These are phyloP conservation scores for Chenopodium formosanum DNA, from an alignment of 148 eudicot species.

Conservation along the genomic window DNA sequence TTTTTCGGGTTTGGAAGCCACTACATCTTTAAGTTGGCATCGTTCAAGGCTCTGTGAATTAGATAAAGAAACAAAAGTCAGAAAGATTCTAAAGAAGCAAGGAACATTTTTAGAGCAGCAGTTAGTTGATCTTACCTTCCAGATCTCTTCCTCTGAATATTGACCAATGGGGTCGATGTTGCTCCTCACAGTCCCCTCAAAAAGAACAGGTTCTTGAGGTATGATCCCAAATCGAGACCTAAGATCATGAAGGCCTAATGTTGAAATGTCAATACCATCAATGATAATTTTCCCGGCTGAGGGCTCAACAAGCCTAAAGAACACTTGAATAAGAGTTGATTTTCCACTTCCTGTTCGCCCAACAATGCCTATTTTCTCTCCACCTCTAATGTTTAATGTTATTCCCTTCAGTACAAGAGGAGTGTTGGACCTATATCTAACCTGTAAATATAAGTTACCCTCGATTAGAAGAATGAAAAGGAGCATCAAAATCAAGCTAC, in stretches of 20 bases:
- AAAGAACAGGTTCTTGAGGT: conserved; percentile 98
- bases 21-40: conserved; percentile 94
- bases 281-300: conserved; percentile 71
- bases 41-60: conserved; percentile 74
- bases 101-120: not conserved
- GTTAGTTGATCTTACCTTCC: conserved; percentile 60
- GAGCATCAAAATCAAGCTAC: not conserved
- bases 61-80: not conserved
- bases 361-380: conserved; percentile 95
- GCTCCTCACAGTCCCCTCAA: conserved; percentile 94
- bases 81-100: not conserved
- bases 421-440: conserved; percentile 82
- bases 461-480: not conserved
- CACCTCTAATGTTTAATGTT: conserved; percentile 69
- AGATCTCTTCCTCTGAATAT: conserved; percentile 88
- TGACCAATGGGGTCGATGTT: conserved; percentile 83
- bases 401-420: conserved; percentile 91
- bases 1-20: conserved; percentile 78
- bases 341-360: conserved; percentile 98
- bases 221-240: conserved; percentile 97
- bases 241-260: conserved; percentile 86
- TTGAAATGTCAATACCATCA: conserved; percentile 67
- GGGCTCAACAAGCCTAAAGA: conserved; percentile 94
- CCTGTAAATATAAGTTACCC: conserved; percentile 44
- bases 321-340: conserved; percentile 86